Evolutionary conservation across 371 early-diverging fungal species (phyloP).

Genomic region (Choanephora cucurbitarum): DNA sequence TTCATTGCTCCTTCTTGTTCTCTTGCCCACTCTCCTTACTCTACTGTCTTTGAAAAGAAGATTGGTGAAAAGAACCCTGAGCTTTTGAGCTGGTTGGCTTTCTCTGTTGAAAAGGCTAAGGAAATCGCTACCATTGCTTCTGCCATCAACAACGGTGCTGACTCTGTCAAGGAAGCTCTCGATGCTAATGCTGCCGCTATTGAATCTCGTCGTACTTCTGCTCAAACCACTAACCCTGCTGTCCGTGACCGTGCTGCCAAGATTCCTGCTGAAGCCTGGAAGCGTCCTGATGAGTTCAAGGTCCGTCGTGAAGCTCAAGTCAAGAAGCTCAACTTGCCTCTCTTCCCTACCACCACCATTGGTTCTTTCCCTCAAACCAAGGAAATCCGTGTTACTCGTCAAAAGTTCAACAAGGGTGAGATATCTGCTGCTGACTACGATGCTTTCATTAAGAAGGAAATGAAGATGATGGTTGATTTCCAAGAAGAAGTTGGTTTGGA

Average conservation of each 20-base stretch:
- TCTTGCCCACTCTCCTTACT: conserved; percentile 91
- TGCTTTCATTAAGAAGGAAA: conserved; percentile 85
- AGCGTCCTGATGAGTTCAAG: conserved; percentile 74
- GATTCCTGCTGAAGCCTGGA: conserved; percentile 73
- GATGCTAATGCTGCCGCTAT: conserved; percentile 74
- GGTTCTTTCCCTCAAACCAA: conserved; percentile 98
- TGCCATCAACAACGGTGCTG: conserved; percentile 68
- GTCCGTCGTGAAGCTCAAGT: conserved; percentile 79
- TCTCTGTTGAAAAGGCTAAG: conserved; percentile 89
- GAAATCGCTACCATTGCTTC: conserved; percentile 78
- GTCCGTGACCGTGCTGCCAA: conserved; percentile 79
- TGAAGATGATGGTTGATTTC: conserved; percentile 78
- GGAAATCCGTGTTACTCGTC: conserved; percentile 91
- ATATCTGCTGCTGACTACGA: conserved; percentile 73
- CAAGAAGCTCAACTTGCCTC: conserved; percentile 80
- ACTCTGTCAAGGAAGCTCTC: conserved; percentile 70
- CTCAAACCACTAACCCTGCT: conserved; percentile 78
- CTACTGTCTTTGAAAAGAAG: conserved; percentile 79
- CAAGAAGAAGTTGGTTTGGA: conserved; percentile 91
- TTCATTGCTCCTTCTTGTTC: conserved; percentile 89
- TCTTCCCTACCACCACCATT: conserved; percentile 96
- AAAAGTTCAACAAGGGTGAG: conserved; percentile 86
- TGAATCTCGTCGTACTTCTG: conserved; percentile 75
- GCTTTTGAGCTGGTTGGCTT: conserved; percentile 90
- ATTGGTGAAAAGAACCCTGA: conserved; percentile 73